Base-by-base conservation (phyloP, 495 filamentous ascomycete species). In the Monascus purpureus region DNA sequence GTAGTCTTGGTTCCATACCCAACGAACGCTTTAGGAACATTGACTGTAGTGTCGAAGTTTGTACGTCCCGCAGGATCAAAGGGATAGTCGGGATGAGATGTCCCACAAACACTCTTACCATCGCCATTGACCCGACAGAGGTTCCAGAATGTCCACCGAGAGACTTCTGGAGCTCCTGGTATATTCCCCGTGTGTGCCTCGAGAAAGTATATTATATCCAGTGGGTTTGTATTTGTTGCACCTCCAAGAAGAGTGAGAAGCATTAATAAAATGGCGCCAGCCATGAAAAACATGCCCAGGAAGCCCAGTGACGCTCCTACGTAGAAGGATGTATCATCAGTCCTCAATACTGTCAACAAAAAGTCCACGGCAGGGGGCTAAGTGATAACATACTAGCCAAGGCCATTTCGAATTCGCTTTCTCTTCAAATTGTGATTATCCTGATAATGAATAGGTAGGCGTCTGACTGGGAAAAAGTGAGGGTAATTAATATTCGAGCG, bases 141-240 rank as follows among this genome's bases (percentile, higher is more conserved):
- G 43, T 76, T 73, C 70, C 86, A 88, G 59, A 77, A 88, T 2
- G 85, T 90, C 86, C 86, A 94, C 55, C 86, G 73, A 6, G 82
- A 75, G 6, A 70, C 39, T 20, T 68, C 19, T 13, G 72, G 67
- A 1, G 84, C 74, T 13, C 70, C 71, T 8, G 75, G 59, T 45
- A 92, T 85, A 44, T 62, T 71, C 28, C 60, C 54, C 9, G 82
- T 88, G 49, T 73, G 65, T 42, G 76, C 79, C 47, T 78, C 68
- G 18, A 94, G 72, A 67, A 93, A 92, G 61, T 77, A 93, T 42
- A 83, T 80, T 25, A 76, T 42, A 41, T 77, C 70, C 12, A 84
- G 61, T 4, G 86, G 86, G 8, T 53, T 67, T 8, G 49, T 51
- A 38, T 67, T 58, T 18, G 60, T 64, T 4, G 67, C 56, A 29